These are phyloP conservation scores for Chlorella sp. DNA, from an alignment of 139 green algal species.

Conservation along the genomic window DNA sequence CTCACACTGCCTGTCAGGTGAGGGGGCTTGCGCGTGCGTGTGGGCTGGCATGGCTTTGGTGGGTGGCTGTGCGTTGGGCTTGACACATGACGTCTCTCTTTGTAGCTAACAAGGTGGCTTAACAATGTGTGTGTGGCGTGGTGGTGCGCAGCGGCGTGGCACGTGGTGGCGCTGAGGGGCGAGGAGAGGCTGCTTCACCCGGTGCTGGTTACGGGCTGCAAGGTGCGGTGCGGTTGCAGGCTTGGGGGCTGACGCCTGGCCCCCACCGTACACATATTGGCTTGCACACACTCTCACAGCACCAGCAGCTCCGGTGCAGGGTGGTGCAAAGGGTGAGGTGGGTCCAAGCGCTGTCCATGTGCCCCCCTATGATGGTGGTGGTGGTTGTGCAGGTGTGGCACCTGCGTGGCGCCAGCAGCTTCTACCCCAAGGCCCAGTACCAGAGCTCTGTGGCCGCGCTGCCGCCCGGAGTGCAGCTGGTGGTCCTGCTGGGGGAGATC, in stretches of 20 bases:
- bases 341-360: background rate
- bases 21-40: no score
- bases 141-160: constrained; percentile 38
- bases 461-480: constrained; percentile 40
- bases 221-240: no score
- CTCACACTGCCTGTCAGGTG: constrained; percentile 66
- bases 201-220: constrained; percentile 68
- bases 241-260: no score
- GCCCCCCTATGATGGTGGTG: background rate
- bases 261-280: no score
- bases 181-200: constrained; percentile 45
- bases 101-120: no score
- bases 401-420: constrained; percentile 48
- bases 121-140: no score
- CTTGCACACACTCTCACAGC: no score
- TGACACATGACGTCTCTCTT: no score
- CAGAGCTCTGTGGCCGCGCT: constrained; percentile 29
- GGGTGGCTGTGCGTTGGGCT: no score
- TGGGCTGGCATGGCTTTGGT: no score
- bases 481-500: constrained; percentile 79
- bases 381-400: constrained; percentile 71
- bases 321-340: background rate
- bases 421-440: constrained; percentile 65
- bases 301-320: background rate
- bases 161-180: constrained; percentile 35